Base-by-base conservation (phyloP, 495 filamentous ascomycete genomes). In the Durotheca rogersii region DNA sequence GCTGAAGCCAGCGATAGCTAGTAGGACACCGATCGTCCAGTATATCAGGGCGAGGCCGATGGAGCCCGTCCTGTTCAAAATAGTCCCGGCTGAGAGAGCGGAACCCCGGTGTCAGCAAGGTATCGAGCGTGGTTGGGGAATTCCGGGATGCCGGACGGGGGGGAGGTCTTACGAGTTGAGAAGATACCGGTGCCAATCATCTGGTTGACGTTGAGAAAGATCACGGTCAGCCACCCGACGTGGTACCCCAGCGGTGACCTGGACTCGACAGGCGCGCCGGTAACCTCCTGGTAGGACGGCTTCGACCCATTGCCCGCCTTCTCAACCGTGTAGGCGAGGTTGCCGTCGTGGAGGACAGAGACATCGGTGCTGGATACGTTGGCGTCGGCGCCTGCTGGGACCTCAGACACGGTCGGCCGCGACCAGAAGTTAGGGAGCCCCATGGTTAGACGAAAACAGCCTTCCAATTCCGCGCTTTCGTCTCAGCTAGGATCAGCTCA, bases 101-200 rank as follows among this genome's bases (percentile, higher is more conserved):
- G 27, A 12, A 12, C 23, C 9, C 6, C 20, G 12, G 6, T 15
- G 20, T 47, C 7, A 50, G 41, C n/a, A 15, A 33, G 12, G 12
- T 5, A 19, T 7, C 1, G 7, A 7, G 6, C n/a, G n/a, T n/a
- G n/a, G n/a, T n/a, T n/a, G n/a, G n/a, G n/a, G n/a, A n/a, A n/a
- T n/a, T n/a, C 12, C 7, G 10, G 14, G 15, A 7, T 9, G 35
- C 15, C 0, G 7, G 7, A 12, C 10, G 31, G 36, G 34, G 1
- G 16, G 1, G 20, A 34, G 27, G 23, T 30, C 79, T 56, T 40
- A 83, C 80, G 82, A 5, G 82, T 84, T 12, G 81, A 82, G 62
- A 81, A 86, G 2, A 86, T 74, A 9, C 83, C 82, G 0, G 82
- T 85, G 0, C 83, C 83, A 44, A 86, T 75, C 81, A 85, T 86